phyloP scores from a whole-genome alignment of 2,329 filamentous ascomycete species.

The Penicillium sp. region DNA sequence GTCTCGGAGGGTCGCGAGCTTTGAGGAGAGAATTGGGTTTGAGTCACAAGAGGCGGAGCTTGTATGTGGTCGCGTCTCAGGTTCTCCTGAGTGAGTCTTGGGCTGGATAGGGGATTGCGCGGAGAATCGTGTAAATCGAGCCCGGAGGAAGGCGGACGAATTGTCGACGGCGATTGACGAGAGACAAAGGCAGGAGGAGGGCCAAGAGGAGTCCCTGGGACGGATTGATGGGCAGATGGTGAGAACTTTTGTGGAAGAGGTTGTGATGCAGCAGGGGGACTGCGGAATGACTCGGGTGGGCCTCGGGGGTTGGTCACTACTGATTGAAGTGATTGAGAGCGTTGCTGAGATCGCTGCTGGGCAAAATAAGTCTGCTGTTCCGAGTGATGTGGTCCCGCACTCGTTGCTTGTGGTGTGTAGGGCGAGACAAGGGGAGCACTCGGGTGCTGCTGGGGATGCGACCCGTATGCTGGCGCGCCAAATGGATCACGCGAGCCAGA shows the following conservation, averaged over 20 bases:
- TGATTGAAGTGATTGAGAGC: constrained; percentile 43
- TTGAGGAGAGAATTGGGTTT: constrained; percentile 40
- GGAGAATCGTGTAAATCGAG: constrained; percentile 40
- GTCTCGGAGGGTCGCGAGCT: constrained; percentile 40
- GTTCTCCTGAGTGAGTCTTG: constrained; percentile 34
- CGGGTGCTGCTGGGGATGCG: constrained; percentile 29
- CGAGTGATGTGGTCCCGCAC: constrained; percentile 31
- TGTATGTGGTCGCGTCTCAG: constrained; percentile 28
- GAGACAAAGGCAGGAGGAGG: constrained; percentile 42
- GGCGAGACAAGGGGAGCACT: constrained; percentile 38
- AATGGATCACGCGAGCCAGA: constrained; percentile 39
- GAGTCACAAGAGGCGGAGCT: constrained; percentile 33
- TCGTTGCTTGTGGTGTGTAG: constrained; percentile 41
- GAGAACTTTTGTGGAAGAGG: constrained; percentile 36
- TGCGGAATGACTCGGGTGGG: constrained; percentile 37
- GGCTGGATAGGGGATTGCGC: constrained; percentile 33
- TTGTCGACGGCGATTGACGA: constrained; percentile 39
- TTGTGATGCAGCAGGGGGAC: constrained; percentile 35
- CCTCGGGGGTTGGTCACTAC: constrained; percentile 37
- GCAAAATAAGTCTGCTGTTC: constrained; percentile 42
- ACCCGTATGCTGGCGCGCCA: constrained; percentile 31
- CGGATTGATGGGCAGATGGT: constrained; percentile 42
- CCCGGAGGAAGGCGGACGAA: constrained; percentile 41
- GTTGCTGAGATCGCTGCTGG: constrained; percentile 39
- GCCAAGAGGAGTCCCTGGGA: constrained; percentile 53